A percentile compares a stretch with the other conserved stretches of the same genome.
Conservation (phyloP, 129 eudicot genomes). For the Chrysanthemum lavandulifolium region DNA sequence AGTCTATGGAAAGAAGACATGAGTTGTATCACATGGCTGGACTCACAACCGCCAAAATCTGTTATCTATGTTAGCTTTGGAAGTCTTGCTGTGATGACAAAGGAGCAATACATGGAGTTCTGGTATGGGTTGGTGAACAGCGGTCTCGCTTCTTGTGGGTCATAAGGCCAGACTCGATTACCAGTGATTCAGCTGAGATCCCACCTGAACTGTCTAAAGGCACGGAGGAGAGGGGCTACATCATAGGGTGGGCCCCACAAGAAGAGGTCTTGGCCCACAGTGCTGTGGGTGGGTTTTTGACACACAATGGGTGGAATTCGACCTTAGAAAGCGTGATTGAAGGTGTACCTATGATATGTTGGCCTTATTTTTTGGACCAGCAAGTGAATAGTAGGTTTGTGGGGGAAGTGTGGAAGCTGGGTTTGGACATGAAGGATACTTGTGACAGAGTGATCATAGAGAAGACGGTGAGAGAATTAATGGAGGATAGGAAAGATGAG, state of each 20-base stretch:
- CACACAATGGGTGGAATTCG: constrained; percentile 61
- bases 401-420: constrained; percentile 48
- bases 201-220: constrained; percentile 31
- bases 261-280: constrained; percentile 56
- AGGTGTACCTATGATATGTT: constrained; percentile 59
- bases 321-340: constrained; percentile 44
- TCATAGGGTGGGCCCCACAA: constrained; percentile 57
- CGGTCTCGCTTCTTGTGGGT: constrained; percentile 42
- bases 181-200: constrained; percentile 3
- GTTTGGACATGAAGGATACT: constrained; percentile 50
- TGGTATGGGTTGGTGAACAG: constrained; percentile 54
- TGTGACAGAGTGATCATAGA: constrained; percentile 42
- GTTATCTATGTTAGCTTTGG: constrained; percentile 56
- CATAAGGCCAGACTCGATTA: constrained; percentile 32
- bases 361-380: constrained; percentile 56
- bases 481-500: constrained; percentile 39
- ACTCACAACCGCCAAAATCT: constrained; percentile 47
- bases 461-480: constrained; percentile 45
- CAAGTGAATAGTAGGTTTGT: constrained; percentile 52
- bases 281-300: constrained; percentile 55
- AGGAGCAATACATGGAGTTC: constrained; percentile 44
- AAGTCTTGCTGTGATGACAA: constrained; percentile 37
- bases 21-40: constrained; percentile 46
- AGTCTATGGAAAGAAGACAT: constrained; percentile 37
- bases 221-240: constrained; percentile 37